These are phyloP conservation scores for Ricinus communis DNA, from an alignment of 345 rosid species.

Conservation along the genomic window DNA sequence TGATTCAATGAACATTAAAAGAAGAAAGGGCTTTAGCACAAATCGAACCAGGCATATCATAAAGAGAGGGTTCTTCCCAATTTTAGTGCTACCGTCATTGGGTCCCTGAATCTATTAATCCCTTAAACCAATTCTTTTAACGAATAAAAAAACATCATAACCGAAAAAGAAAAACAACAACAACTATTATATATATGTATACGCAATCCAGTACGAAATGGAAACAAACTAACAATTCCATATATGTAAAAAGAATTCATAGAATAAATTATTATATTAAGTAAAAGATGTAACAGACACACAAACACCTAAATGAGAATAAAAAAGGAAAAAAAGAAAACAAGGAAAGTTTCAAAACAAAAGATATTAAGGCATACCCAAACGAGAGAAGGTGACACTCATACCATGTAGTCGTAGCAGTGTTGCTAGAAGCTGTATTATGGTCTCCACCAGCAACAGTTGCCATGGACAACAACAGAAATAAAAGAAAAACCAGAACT, in stretches of 20 bases:
- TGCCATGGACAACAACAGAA: conserved; percentile 23
- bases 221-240: not conserved
- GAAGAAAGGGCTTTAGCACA: not conserved
- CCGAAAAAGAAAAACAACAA: not conserved
- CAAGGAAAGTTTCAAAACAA: not conserved
- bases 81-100: no score
- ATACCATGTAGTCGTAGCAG: conserved; percentile 25
- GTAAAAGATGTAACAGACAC: not conserved
- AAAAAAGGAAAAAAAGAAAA: not conserved
- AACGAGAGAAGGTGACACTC: conserved; percentile 31
- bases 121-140: not conserved
- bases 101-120: not conserved
- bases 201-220: not conserved
- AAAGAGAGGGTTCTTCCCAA: not conserved
- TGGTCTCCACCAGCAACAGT: conserved; percentile 3
- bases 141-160: not conserved
- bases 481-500: not conserved
- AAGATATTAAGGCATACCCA: conserved; percentile 29
- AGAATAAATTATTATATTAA: not conserved
- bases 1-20: not conserved
- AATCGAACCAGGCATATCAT: not conserved
- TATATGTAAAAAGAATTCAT: conserved; percentile 9
- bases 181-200: not conserved
- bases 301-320: not conserved
- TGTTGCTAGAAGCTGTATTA: not conserved